These are phyloP conservation scores for Amaranthus tricolor DNA, from an alignment of 179 eudicot genomes.

Conservation along the genomic window DNA sequence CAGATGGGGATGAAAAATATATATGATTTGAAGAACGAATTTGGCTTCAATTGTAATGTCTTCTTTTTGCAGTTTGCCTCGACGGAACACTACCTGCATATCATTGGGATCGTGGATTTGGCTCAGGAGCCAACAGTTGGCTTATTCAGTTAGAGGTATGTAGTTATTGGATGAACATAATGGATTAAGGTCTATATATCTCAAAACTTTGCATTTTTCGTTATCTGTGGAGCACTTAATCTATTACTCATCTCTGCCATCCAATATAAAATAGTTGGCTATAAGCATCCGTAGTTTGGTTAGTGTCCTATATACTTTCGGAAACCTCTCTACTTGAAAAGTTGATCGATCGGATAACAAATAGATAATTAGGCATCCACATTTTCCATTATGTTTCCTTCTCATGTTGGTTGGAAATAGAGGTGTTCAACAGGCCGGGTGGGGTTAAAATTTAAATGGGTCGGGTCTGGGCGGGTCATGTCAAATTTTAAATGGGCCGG, in stretches of 20 bases:
- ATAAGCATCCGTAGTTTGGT: neutral
- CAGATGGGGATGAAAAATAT: too few species aligned
- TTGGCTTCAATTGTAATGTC: neutral
- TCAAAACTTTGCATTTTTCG: neutral
- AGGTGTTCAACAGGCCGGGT: too few species aligned
- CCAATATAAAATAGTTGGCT: neutral
- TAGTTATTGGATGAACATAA: slow-evolving; percentile 3
- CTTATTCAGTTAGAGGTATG: slow-evolving; percentile 84
- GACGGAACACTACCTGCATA: slow-evolving; percentile 91
- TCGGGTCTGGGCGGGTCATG: too few species aligned
- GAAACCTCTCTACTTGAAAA: neutral
- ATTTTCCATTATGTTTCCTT: neutral
- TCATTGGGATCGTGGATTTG: slow-evolving; percentile 78
- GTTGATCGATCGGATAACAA: neutral
- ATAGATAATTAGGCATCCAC: neutral
- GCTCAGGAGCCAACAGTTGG: slow-evolving; percentile 92
- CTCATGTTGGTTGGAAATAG: neutral
- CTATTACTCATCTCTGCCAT: neutral
- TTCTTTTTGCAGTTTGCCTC: slow-evolving; percentile 66
- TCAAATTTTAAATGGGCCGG: too few species aligned
- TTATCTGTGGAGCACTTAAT: neutral
- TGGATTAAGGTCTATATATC: neutral
- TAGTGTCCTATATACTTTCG: neutral
- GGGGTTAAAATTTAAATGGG: too few species aligned
- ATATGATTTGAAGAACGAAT: too few species aligned